phyloP scores from a whole-genome alignment of 108 stramenopile species.

The Cyclotella atomus region DNA sequence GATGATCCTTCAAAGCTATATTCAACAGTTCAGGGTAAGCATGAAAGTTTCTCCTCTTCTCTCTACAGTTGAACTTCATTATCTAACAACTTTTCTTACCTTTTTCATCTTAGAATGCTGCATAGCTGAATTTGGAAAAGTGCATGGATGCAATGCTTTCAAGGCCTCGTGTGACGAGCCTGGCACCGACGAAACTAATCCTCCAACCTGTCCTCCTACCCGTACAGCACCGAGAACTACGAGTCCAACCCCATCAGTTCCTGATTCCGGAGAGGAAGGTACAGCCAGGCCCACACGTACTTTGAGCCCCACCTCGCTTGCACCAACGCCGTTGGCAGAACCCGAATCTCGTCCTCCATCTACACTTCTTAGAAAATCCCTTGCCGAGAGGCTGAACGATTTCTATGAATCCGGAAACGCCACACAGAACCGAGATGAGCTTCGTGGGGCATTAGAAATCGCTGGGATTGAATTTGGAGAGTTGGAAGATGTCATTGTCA shows the following conservation, averaged over 20 bases:
- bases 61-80: not conserved
- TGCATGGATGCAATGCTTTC: not conserved
- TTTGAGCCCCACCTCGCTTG: not conserved
- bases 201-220: not conserved
- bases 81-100: not conserved
- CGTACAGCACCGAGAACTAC: not conserved
- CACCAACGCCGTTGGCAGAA: not conserved
- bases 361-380: not conserved
- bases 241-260: not conserved
- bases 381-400: not conserved
- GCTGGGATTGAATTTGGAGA: not conserved
- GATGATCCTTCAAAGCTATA: slow-evolving; percentile 1
- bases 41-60: not conserved
- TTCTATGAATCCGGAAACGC: slow-evolving; percentile 2
- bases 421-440: not conserved
- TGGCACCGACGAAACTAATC: not conserved
- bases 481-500: not conserved
- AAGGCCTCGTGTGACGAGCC: not conserved
- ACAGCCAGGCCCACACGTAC: not conserved
- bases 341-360: slow-evolving; percentile 2
- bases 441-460: not conserved
- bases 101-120: slow-evolving; percentile 7
- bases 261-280: not conserved
- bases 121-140: slow-evolving; percentile 4
- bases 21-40: slow-evolving; percentile 5